Base-by-base conservation (phyloP, 2,329 filamentous ascomycete genomes). In the Balansia obtecta region DNA sequence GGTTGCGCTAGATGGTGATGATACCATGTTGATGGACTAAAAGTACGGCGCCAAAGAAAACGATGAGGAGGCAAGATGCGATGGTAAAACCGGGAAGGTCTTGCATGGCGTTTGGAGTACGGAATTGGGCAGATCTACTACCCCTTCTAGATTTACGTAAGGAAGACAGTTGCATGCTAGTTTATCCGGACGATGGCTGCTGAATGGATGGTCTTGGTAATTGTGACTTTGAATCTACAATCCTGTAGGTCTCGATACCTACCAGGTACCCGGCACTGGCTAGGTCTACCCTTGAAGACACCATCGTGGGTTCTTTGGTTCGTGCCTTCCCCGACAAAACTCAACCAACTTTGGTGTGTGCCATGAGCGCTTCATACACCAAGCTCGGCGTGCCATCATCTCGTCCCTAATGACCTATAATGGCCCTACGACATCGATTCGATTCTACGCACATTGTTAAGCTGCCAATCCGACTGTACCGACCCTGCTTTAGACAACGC, bases 1-100 rank as follows among this genome's bases (percentile, higher is more conserved):
- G 57, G 71, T 68, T 56, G 71, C 63, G 22, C 70, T 78, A 58
- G 82, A 88, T 58, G 90, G 86, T 10, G 88, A 97, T 65, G 91
- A 97, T 71, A 95, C 89, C 15, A 96, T 96, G 88, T 73, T 89
- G 61, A 77, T 89, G 60, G 82, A 79, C 55, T 70, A 57, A 55
- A 66, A 50, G 58, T 50, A 32, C 22, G 20, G 38, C 34, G 49
- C 33, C 38, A 34, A 22, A 2, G 6, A 41, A 13, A 13, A 38
- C 13, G 10, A 46, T 20, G n/a, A 41, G 7, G 37, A 37, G 13
- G 18, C 45, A 39, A 44, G 40, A 52, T 45, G 46, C 40, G 41
- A 46, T 34, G 47, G 45, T 48, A 49, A 45, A 45, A 42, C 53
- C 53, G 37, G 46, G 50, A 47, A 50, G 39, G 47, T 50, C 33